Evolutionary conservation across 2,329 filamentous ascomycete genomes (phyloP), one percentile per base, ranked within the genome.

Genomic region (Exophiala sp.): DNA sequence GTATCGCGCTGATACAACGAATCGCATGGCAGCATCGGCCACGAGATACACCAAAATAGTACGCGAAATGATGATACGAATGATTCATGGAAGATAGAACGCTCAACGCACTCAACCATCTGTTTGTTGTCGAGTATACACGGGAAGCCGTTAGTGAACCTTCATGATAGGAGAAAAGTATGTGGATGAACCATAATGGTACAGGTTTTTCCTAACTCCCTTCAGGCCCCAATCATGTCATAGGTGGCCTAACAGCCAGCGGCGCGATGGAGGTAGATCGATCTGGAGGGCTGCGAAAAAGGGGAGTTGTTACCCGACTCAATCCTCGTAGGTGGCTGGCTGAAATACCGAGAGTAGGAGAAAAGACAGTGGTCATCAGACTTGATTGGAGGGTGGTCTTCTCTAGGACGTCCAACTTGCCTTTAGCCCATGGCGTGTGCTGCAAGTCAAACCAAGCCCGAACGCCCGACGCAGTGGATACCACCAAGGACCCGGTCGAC

Each of bases 21-120:
- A 57, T 57, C 50, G 50, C 55, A 54, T 57, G 42, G 42, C 29
- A 29, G 11, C 32, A 14, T 35, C 29, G 47, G 14, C 51, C 55
- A 48, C 42, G 42, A 41, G 50, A 47, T 18, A 32, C 38, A 24
- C 34, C 34, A 49, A 18, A 29, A 24, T 21, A 14, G 18, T 43
- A 29, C 24, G 5, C 24, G 24, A 11, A 42, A 10, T 42, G 24
- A 18, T 20, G 39, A 5, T 42, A 14, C 39, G 16, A 14, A 42
- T 42, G 8, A 9, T 29, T 5, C 5, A 29, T 29, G 24, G 24
- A 29, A 29, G 24, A 29, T 29, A 29, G 24, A 29, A 29, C 5
- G 24, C 24, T 29, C 24, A 29, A 29, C 5, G 24, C 24, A 29
- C 24, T 29, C 5, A 29, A 29, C 5, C 7, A 29, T 29, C 24